Base-by-base conservation (phyloP, 1,139 yeast species). In the Suhomyces ambrosiae region DNA sequence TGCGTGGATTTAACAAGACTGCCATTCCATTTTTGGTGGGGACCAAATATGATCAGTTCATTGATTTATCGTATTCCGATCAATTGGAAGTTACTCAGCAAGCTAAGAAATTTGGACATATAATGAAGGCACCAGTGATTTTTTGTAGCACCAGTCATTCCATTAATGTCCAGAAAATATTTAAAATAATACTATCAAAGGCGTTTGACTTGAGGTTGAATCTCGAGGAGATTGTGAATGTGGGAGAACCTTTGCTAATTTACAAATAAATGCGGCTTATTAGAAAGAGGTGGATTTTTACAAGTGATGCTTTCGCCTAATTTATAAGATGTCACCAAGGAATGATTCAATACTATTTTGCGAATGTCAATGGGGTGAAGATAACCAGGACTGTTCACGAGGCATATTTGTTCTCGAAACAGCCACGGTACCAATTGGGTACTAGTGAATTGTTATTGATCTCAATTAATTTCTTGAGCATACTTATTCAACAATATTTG, bases 21-120 rank as follows among this genome's bases (percentile, higher is more conserved):
- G 97, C 98, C 15, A 86, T 92, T 36, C 97, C 97, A 3, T 81
- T 92, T 45, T 68, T 92, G 33, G 85, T 92, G 2, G 99, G 99
- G 4, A 92, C 99, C 1, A 92, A 92, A 58, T 92, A 86, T 60
- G 98, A 92, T 59, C 71, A 84, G 47, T 90, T 92, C 60, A 80
- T 87, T 23, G 92, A 86, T 51, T 65, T 87, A 56, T 80, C 94
- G 34, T 78, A 75, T 30, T 85, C 81, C 40, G 95, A 90, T 52
- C 97, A 92, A 59, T 77, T 80, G 41, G 95, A 87, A 54, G 79
- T 92, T 35, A 87, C 96, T 6, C 81, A 77, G 44, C 90, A 85
- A 56, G 95, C 96, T 6, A 80, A 85, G 62, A 80, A 83, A 56
- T 92, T 86, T 59, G 96, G 97, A 12, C 76, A 71, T 49, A 96